Evolutionary conservation across 208 protist species (phyloP), one percentile per base, ranked within the genome.

Genomic region (Trypanosoma conorhini): DNA sequence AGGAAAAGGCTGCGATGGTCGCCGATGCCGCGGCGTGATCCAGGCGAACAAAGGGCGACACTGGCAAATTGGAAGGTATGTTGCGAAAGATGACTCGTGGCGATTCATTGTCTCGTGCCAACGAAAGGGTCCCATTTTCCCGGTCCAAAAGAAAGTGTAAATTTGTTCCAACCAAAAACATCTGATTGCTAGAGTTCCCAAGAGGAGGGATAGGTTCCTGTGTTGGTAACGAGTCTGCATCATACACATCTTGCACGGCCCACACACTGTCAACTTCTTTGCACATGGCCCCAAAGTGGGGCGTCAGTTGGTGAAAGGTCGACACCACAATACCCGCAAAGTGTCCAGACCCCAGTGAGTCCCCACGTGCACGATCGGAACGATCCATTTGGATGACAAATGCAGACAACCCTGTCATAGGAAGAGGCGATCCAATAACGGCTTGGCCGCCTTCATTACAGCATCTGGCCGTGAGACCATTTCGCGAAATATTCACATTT

Each of bases 241-340:
- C 92, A 68, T 93, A 82, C 8, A 95, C 74, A 68, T 97, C 92
- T 69, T 97, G 92, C 64, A 97, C 83, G n/a, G 82, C 88, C 92
- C 92, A 97, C 13, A 95, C 56, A 12, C 48, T 63, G 50, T 80
- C 70, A 9, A 72, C 55, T 19, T 69, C 64, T 10, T 72, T 72
- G 63, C 89, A 83, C 35, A 97, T 67, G 10, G 79, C 78, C 8
- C 64, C 64, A 63, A 91, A 95, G 56, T 89, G 79, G 1, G 85
- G 80, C 8, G 84, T 67, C 19, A 79, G 69, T 31, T 86, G 60
- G 30, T 70, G 55, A 62, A 95, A 93, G 10, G 72, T 80, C 15
- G 77, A 70, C 12, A 88, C 40, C 4, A 79, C 83, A 35, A 97
- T 83, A n/a, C 92, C 92, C 22, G 80, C 88, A 76, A 95, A 97